Conservation (phyloP, 164 flowering plant genomes). For the Nelumbo lutea region DNA sequence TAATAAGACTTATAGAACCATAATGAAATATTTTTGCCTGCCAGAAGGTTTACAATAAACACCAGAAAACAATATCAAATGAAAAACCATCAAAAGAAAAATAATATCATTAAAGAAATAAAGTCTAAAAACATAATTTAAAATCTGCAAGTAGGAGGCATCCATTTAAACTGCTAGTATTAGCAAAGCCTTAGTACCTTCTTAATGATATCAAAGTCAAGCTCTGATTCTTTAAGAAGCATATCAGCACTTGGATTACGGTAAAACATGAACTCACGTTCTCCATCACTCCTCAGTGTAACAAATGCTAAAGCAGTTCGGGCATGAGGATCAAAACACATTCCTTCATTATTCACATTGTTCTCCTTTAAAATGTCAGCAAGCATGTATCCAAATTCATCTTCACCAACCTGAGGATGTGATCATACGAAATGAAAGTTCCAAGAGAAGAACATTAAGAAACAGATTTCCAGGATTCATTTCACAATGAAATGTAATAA, state of each 20-base stretch:
- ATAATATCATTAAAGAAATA: background rate
- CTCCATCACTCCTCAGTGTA: conserved; percentile 77
- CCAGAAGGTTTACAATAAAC: conserved; percentile 6
- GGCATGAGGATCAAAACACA: conserved; percentile 96
- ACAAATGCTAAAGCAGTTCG: conserved; percentile 98
- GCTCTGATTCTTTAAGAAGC: conserved; percentile 82
- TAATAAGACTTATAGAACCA: conserved; percentile 92
- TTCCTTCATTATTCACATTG: conserved; percentile 74
- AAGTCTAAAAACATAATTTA: background rate
- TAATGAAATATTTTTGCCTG: conserved; percentile 96
- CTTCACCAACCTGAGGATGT: conserved; percentile 80
- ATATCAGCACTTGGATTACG: conserved; percentile 99
- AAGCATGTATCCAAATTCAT: conserved; percentile 98
- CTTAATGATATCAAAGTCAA: conserved; percentile 70
- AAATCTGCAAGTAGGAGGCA: background rate
- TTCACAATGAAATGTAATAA: background rate
- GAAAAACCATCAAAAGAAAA: background rate
- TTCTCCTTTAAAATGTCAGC: conserved; percentile 88
- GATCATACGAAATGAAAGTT: conserved; percentile 4
- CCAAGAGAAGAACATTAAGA: background rate
- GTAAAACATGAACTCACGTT: conserved; percentile 97
- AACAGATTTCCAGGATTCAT: background rate
- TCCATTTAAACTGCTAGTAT: background rate
- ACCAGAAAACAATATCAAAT: background rate
- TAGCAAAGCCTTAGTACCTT: conserved; percentile 37